Conservation (phyloP, 495 filamentous ascomycete genomes). For the Lophiostoma macrostomum region DNA sequence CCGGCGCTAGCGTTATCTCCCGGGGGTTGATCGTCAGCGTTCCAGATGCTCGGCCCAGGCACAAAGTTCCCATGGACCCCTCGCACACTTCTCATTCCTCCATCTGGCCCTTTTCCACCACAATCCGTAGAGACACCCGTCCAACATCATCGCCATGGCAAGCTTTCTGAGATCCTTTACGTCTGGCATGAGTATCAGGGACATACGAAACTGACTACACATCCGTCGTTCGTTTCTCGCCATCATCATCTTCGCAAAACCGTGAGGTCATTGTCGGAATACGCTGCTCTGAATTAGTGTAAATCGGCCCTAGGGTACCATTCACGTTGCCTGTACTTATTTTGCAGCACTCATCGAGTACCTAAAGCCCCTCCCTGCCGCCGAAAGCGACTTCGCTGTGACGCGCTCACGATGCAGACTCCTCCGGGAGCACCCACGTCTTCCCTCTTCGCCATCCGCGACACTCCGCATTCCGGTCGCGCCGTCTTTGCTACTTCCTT, state of each 20-base stretch:
- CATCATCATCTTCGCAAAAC: background rate
- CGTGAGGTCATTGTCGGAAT: background rate
- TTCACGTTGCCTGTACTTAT: too few relatives aligned
- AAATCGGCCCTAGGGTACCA: too few relatives aligned
- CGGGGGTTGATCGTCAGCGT: too few relatives aligned
- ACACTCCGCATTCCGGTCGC: conserved; percentile 35
- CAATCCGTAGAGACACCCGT: too few relatives aligned
- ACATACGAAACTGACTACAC: conserved; percentile 20
- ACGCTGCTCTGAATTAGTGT: background rate
- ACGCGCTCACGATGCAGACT: background rate
- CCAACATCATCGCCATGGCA: conserved; percentile 18
- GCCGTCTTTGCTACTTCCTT: conserved; percentile 35
- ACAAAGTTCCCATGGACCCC: too few relatives aligned
- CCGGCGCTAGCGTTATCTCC: too few relatives aligned
- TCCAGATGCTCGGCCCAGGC: too few relatives aligned
- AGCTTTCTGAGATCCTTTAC: conserved; percentile 22
- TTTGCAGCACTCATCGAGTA: too few relatives aligned
- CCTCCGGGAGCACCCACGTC: conserved; percentile 14
- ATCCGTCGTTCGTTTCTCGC: background rate
- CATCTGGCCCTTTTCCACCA: too few relatives aligned
- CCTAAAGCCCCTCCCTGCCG: too few relatives aligned
- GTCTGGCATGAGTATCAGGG: conserved; percentile 24
- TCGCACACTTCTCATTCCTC: too few relatives aligned
- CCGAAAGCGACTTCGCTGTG: too few relatives aligned
- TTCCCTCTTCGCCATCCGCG: conserved; percentile 30